Evolutionary conservation across 2,329 filamentous ascomycete genomes (phyloP).

Genomic region (Dendryphion nanum): DNA sequence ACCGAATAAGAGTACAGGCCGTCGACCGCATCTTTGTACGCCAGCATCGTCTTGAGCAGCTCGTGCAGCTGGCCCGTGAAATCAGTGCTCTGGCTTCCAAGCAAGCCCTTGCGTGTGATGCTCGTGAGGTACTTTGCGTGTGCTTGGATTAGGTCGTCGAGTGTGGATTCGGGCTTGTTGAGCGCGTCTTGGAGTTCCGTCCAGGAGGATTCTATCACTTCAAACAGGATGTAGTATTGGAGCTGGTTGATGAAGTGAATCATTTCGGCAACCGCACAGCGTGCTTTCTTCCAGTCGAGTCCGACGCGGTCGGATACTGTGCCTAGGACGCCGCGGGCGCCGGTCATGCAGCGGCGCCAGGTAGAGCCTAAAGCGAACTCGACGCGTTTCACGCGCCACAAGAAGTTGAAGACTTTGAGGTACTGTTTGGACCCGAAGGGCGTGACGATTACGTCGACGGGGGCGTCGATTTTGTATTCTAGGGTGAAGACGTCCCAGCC

Average conservation of each 20-base stretch:
- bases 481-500: slow-evolving; percentile 99
- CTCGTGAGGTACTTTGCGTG: slow-evolving; percentile 88
- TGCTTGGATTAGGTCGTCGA: slow-evolving; percentile 91
- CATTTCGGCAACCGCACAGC: slow-evolving; percentile 93
- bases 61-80: slow-evolving; percentile 92
- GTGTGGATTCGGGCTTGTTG: slow-evolving; percentile 78
- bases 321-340: slow-evolving; percentile 83
- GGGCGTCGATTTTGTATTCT: slow-evolving; percentile 96
- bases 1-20: slow-evolving; percentile 93
- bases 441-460: slow-evolving; percentile 94
- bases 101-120: slow-evolving; percentile 92
- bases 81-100: slow-evolving; percentile 68
- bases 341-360: slow-evolving; percentile 96
- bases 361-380: slow-evolving; percentile 89
- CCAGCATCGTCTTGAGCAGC: slow-evolving; percentile 88
- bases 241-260: slow-evolving; percentile 96
- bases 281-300: slow-evolving; percentile 84
- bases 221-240: slow-evolving; percentile 98
- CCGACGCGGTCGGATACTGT: slow-evolving; percentile 70
- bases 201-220: slow-evolving; percentile 97
- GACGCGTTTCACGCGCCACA: slow-evolving; percentile 97
- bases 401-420: slow-evolving; percentile 97
- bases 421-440: slow-evolving; percentile 96
- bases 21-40: slow-evolving; percentile 90
- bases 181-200: slow-evolving; percentile 82